Percentiles rank a stretch among this genome's conserved stretches.
These are phyloP conservation scores for Raddia guianensis DNA, from an alignment of 176 grass and related monocot genomes.

Conservation along the genomic window DNA sequence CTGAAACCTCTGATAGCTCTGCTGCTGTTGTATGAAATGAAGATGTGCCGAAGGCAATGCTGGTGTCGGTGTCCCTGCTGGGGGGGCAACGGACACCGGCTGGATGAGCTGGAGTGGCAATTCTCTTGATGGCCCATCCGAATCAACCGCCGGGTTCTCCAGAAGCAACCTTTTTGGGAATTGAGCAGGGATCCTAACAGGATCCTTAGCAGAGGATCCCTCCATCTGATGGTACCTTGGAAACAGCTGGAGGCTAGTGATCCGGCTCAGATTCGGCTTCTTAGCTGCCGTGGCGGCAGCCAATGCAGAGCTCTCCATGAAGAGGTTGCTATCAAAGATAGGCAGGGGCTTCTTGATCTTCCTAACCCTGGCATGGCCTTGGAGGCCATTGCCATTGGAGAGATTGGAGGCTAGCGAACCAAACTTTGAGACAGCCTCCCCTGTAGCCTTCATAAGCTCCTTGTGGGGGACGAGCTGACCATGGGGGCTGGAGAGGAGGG, in stretches of 20 bases:
- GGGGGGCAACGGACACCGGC: slow-evolving; percentile 51
- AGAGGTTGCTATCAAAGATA: slow-evolving; percentile 67
- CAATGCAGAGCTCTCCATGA: slow-evolving; percentile 55
- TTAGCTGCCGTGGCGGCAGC: slow-evolving; percentile 14
- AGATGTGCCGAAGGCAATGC: slow-evolving; percentile 61
- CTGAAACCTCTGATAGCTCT: slow-evolving; percentile 86
- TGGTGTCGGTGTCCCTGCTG: slow-evolving; percentile 8
- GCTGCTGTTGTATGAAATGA: slow-evolving; percentile 85
- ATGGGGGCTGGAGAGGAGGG: slow-evolving; percentile 63
- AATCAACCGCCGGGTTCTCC: slow-evolving; percentile 44
- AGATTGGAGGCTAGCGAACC: slow-evolving; percentile 59
- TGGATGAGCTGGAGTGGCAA: slow-evolving; percentile 41
- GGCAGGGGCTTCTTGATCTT: slow-evolving; percentile 67
- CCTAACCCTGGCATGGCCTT: slow-evolving; percentile 83
- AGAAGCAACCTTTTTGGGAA: slow-evolving; percentile 61
- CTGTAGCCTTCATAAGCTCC: slow-evolving; percentile 62
- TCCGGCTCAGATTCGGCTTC: slow-evolving; percentile 6
- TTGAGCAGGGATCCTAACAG: slow-evolving; percentile 58
- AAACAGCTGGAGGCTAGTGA: slow-evolving; percentile 71
- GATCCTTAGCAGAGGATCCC: slow-evolving; percentile 50
- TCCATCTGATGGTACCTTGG: slow-evolving; percentile 61
- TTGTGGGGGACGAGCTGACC: slow-evolving; percentile 54
- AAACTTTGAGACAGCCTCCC: slow-evolving; percentile 70
- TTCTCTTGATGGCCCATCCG: slow-evolving; percentile 8
- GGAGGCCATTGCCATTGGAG: slow-evolving; percentile 45